Conservation (phyloP, 768 basidiomycete species). For the Boletus eberwhitei region DNA sequence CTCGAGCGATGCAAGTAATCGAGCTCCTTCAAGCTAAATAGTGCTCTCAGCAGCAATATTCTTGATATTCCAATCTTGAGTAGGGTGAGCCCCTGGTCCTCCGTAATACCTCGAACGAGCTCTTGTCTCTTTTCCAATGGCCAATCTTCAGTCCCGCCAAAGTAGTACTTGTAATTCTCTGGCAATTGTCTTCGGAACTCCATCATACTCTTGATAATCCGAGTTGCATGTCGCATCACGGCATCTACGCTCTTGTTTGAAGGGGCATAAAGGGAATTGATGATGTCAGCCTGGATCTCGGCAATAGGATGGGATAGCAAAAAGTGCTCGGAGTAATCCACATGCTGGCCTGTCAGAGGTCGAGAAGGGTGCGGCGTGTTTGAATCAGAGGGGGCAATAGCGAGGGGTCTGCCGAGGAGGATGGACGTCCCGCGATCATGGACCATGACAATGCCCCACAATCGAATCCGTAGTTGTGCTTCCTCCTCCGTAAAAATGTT, state of each 20-base stretch:
- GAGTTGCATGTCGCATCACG: constrained; percentile 71
- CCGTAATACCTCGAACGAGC: constrained; percentile 70
- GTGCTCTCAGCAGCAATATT: constrained; percentile 70
- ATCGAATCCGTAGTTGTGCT: constrained; percentile 70
- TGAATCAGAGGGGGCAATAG: constrained; percentile 77
- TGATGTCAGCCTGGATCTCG: constrained; percentile 86
- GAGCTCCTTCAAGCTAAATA: constrained; percentile 76
- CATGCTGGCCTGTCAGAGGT: constrained; percentile 22
- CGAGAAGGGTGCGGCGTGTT: constrained; percentile 73
- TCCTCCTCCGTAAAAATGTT: constrained; percentile 70
- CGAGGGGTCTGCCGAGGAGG: constrained; percentile 80
- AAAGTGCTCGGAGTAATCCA: constrained; percentile 76
- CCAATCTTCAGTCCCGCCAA: constrained; percentile 78
- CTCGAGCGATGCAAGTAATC: constrained; percentile 60
- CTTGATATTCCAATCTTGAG: constrained; percentile 81
- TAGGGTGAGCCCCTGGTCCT: constrained; percentile 78
- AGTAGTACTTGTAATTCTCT: constrained; percentile 70
- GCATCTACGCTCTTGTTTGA: constrained; percentile 65
- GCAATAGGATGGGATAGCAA: constrained; percentile 70
- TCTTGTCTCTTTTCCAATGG: constrained; percentile 57
- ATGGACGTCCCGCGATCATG: constrained; percentile 89
- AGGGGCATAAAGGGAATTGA: constrained; percentile 80
- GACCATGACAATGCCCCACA: constrained; percentile 82
- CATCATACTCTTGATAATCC: constrained; percentile 75
- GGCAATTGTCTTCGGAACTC: constrained; percentile 69